These are phyloP conservation scores for Ophiostoma pallidulum DNA, from an alignment of 2,329 filamentous ascomycete genomes.

Conservation along the genomic window DNA sequence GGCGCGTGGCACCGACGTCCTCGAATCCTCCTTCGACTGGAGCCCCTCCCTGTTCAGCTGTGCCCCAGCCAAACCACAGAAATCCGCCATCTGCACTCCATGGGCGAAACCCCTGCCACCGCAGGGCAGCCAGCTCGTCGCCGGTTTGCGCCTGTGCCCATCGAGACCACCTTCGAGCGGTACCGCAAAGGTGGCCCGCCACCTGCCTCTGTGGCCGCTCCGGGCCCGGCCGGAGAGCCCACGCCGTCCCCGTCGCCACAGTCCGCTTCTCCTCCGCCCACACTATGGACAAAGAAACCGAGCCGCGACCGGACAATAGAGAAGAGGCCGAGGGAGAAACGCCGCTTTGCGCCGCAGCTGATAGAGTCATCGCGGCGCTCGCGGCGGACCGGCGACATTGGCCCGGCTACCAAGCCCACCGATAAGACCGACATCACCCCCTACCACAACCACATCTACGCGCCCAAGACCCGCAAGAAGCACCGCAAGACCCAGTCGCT, in stretches of 20 bases:
- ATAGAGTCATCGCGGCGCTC: conserved; percentile 70
- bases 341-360: conserved; percentile 65
- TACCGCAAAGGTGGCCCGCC: conserved; percentile 33
- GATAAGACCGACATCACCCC: conserved; percentile 66
- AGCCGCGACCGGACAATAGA: neutral
- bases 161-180: conserved; percentile 61
- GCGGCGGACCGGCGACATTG: conserved; percentile 55
- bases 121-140: conserved; percentile 22
- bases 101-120: neutral
- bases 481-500: conserved; percentile 28
- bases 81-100: neutral
- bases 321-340: conserved; percentile 24
- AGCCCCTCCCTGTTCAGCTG: no score
- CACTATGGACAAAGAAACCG: conserved; percentile 8
- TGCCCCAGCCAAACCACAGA: no score
- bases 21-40: no score
- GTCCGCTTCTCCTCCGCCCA: conserved; percentile 19
- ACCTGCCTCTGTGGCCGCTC: conserved; percentile 6
- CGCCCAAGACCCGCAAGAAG: conserved; percentile 35
- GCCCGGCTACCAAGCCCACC: conserved; percentile 51
- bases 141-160: conserved; percentile 58
- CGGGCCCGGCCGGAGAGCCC: conserved; percentile 33
- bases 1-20: no score
- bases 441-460: conserved; percentile 52
- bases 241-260: conserved; percentile 50